A percentile compares a stretch with the other conserved stretches of the same genome.
Evolutionary conservation across 306 rosid species (phyloP).

Genomic region (Quercus bicolor): DNA sequence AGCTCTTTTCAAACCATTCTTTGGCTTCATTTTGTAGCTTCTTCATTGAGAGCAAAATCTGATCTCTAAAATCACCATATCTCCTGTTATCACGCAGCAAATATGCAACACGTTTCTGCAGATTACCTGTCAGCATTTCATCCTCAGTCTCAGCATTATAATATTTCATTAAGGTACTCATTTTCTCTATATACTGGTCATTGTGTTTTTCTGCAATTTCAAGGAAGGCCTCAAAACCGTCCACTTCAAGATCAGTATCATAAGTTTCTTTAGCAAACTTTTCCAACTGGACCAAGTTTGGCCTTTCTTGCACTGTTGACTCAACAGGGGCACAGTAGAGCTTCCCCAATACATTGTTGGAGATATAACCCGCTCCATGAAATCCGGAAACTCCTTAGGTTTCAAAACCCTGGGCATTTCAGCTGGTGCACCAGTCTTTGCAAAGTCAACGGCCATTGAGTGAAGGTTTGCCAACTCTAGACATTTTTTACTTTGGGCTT

Average conservation of each 20-base stretch:
- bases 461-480: constrained; percentile 75
- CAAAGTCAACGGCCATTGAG: constrained; percentile 95
- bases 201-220: constrained; percentile 52
- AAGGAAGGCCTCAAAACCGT: constrained; percentile 56
- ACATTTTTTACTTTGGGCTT: constrained; percentile 67
- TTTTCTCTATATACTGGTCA: constrained; percentile 57
- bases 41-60: constrained; percentile 58
- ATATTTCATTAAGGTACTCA: constrained; percentile 56
- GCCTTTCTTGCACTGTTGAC: constrained; percentile 31
- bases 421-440: constrained; percentile 94
- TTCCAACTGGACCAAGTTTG: constrained; percentile 38
- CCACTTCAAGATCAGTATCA: constrained; percentile 59
- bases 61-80: constrained; percentile 73
- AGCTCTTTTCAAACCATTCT: constrained; percentile 69
- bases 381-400: constrained; percentile 82
- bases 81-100: constrained; percentile 78
- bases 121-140: constrained; percentile 72
- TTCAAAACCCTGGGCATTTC: constrained; percentile 73
- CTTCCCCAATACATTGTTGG: constrained; percentile 64
- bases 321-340: constrained; percentile 53
- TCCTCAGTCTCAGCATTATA: constrained; percentile 62
- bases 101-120: constrained; percentile 46
- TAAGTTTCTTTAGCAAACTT: constrained; percentile 49
- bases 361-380: constrained; percentile 82
- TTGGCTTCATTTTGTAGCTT: constrained; percentile 59